Base-by-base conservation (phyloP, 352 stramenopile species). In the Globisporangium recalcitrans region DNA sequence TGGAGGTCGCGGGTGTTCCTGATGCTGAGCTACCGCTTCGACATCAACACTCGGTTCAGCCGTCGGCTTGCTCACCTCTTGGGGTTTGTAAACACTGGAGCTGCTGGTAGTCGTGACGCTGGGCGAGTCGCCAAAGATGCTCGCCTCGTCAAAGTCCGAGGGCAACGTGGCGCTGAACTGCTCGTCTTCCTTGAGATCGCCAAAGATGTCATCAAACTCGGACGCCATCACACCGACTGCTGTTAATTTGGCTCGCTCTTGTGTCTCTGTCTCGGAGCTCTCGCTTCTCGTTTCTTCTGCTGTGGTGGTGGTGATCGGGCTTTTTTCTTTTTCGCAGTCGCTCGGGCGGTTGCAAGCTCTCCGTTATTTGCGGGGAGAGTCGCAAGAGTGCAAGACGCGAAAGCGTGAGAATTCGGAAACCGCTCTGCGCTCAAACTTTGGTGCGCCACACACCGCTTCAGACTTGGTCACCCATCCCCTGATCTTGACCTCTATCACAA, bases 171-270 rank as follows among this genome's bases (percentile, higher is more conserved):
- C 69, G 7, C 69, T 64, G 44, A 68, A 65, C 13, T 78, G 77
- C 47, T 85, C 65, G 40, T 89, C 77, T 60, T 88, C 72, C 49
- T 88, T 93, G 22, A 75, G 60, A 44, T 90, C 82, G 10, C 82
- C 82, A 55, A 94, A 92, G 62, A 92, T 92, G 59, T 94, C 85
- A 60, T 94, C 81, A 49, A 92, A 88, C 55, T 92, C 80, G 26
- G 75, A 71, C 13, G 67, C 70, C 68, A 71, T 71, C 26, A 47
- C 29, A n/a, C n/a, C n/a, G 16, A 24, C n/a, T 24, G 19, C 13
- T 27, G 9, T 21, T 21, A 7, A 29, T 31, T 26, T 47, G 14
- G 16, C 32, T 58, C 22, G 14, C 32, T n/a, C 11, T 44, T 26
- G 26, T 32, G 24, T 27, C 10, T 5, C 6, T n/a, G 51, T 26